Percentiles rank a stretch among this genome's conserved stretches.
These are phyloP conservation scores for Luffa aegyptiaca DNA, from an alignment of 306 rosid genomes.

Conservation along the genomic window DNA sequence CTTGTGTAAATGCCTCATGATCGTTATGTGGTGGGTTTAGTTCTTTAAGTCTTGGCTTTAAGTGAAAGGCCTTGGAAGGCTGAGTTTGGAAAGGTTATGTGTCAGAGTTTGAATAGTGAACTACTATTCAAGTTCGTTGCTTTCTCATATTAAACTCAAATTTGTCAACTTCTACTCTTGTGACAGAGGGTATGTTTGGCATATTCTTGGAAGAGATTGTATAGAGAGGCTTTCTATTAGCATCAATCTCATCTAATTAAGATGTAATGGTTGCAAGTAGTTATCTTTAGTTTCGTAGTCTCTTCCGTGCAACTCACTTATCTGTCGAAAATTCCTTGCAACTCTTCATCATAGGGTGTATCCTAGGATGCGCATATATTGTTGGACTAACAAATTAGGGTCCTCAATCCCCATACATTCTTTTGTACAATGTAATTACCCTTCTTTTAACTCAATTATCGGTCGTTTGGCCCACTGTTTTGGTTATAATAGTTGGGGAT, in stretches of 20 bases:
- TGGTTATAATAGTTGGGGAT: no score
- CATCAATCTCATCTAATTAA: slow-evolving; percentile 39
- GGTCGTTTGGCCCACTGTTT: no score
- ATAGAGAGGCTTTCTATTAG: slow-evolving; percentile 68
- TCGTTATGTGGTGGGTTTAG: no score
- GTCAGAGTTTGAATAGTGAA: no score
- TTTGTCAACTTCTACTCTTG: no score
- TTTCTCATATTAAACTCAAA: no score
- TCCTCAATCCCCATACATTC: slow-evolving; percentile 61
- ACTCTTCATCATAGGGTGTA: slow-evolving; percentile 60
- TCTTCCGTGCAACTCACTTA: slow-evolving; percentile 69
- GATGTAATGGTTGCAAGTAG: slow-evolving; percentile 65
- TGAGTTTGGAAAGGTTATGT: no score
- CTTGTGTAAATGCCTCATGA: no score
- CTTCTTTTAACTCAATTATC: slow-evolving; percentile 33
- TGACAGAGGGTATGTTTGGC: neutral
- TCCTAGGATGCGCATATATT: slow-evolving; percentile 61
- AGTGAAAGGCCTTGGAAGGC: no score
- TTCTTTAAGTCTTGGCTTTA: no score
- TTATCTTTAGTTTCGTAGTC: slow-evolving; percentile 46
- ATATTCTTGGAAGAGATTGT: slow-evolving; percentile 64
- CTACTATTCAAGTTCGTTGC: no score
- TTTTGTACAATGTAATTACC: slow-evolving; percentile 60
- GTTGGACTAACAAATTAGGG: slow-evolving; percentile 64
- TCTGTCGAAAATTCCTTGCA: slow-evolving; percentile 60